Evolutionary conservation across 768 basidiomycete species (phyloP).

Genomic region (Lactarius hengduanensis): DNA sequence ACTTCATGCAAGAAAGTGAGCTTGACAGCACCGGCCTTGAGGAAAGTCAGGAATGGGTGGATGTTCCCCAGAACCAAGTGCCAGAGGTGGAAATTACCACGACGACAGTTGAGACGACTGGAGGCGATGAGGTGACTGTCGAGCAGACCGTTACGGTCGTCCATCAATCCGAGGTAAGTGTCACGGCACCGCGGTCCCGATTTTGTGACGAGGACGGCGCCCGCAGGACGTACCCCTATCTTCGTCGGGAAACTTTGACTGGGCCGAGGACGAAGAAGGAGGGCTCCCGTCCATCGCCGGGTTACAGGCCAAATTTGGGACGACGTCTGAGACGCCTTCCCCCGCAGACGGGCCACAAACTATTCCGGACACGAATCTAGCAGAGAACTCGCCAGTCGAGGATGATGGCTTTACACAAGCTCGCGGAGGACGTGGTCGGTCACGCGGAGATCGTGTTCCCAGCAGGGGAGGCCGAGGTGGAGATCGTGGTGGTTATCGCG

Average conservation of each 20-base stretch:
- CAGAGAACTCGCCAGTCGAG: constrained; percentile 36
- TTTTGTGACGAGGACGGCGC: background rate
- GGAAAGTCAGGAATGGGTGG: constrained; percentile 29
- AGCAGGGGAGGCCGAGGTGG: constrained; percentile 24
- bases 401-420: constrained; percentile 59
- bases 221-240: constrained; percentile 25
- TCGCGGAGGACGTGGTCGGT: constrained; percentile 28
- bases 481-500: constrained; percentile 28
- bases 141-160: constrained; percentile 10
- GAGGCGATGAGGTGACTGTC: constrained; percentile 12
- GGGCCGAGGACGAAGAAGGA: constrained; percentile 80
- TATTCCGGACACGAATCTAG: constrained; percentile 19
- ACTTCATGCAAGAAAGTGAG: constrained; percentile 82
- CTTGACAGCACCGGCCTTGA: constrained; percentile 46
- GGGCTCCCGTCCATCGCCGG: constrained; percentile 76
- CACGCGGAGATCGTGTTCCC: constrained; percentile 24
- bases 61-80: constrained; percentile 20
- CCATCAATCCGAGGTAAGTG: constrained; percentile 21
- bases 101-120: constrained; percentile 10
- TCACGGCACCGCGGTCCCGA: background rate
- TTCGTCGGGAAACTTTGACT: constrained; percentile 55
- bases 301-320: constrained; percentile 74
- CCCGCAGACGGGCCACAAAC: constrained; percentile 38
- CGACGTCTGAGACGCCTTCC: constrained; percentile 50
- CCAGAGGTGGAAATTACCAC: constrained; percentile 7